These are phyloP conservation scores for Fusarium robinianum DNA, from an alignment of 2,329 filamentous ascomycete species.

Conservation along the genomic window DNA sequence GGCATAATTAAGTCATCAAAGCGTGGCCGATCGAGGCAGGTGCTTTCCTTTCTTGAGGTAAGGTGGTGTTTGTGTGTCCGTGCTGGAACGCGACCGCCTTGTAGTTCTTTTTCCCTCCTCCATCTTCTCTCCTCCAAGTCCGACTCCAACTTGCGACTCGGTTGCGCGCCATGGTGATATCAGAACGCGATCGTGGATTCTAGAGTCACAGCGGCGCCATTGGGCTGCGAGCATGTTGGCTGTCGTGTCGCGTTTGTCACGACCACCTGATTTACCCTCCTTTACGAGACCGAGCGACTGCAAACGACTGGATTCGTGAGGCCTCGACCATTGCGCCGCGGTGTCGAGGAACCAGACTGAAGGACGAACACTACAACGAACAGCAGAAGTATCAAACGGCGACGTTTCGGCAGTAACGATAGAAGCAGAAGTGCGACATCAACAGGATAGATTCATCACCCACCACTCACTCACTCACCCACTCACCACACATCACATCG, in stretches of 20 bases:
- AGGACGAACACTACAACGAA: slow-evolving; percentile 11
- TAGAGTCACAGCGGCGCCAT: slow-evolving; percentile 25
- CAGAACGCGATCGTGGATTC: slow-evolving; percentile 18
- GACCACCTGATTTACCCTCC: slow-evolving; percentile 22
- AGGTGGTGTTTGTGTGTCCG: slow-evolving; percentile 6
- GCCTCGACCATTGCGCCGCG: slow-evolving; percentile 15
- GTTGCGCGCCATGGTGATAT: slow-evolving; percentile 21
- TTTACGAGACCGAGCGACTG: slow-evolving; percentile 15
- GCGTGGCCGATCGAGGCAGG: slow-evolving; percentile 17
- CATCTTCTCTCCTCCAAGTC: slow-evolving; percentile 5
- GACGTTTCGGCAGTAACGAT: too few relatives aligned
- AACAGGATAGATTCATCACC: too few relatives aligned
- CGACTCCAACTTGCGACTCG: slow-evolving; percentile 2
- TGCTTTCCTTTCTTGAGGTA: neutral
- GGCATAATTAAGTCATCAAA: slow-evolving; percentile 23
- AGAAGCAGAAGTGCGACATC: too few relatives aligned
- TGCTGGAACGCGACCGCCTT: slow-evolving; percentile 6
- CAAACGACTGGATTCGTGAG: slow-evolving; percentile 24
- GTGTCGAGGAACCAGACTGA: slow-evolving; percentile 10
- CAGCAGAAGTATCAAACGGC: slow-evolving; percentile 2
- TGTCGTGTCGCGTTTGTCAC: slow-evolving; percentile 24
- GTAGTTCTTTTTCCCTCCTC: slow-evolving; percentile 4
- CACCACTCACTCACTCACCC: too few relatives aligned
- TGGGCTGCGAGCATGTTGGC: slow-evolving; percentile 31
- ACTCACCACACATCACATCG: too few relatives aligned